phyloP scores from a whole-genome alignment of 2,329 filamentous ascomycete genomes.

The Neodidymelliopsis sp. region DNA sequence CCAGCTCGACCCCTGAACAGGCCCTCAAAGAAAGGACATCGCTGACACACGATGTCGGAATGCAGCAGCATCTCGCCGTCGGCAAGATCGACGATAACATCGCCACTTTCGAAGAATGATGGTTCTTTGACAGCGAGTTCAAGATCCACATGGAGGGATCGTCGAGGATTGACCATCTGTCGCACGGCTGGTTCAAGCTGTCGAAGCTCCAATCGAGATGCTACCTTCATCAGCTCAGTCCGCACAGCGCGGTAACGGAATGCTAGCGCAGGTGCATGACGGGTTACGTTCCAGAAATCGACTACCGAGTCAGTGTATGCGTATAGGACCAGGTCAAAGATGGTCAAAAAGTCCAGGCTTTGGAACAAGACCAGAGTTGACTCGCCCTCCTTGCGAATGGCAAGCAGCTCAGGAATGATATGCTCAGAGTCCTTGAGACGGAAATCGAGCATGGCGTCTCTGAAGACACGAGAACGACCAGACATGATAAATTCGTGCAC shows the following conservation, averaged over 20 bases:
- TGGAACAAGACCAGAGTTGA: constrained; percentile 70
- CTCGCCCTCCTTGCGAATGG: constrained; percentile 61
- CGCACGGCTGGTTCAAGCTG: constrained; percentile 80
- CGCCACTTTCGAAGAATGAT: constrained; percentile 78
- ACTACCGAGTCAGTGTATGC: constrained; percentile 81
- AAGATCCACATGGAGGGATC: constrained; percentile 73
- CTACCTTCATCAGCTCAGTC: constrained; percentile 86
- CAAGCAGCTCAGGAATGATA: constrained; percentile 67
- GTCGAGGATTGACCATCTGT: constrained; percentile 71
- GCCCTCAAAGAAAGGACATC: constrained; percentile 91
- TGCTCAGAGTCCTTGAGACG: constrained; percentile 63
- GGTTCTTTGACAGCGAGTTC: constrained; percentile 71
- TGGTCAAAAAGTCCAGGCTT: constrained; percentile 75
- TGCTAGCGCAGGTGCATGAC: constrained; percentile 69
- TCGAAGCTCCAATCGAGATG: constrained; percentile 72
- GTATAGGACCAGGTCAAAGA: constrained; percentile 82
- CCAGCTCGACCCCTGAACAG: constrained; percentile 87
- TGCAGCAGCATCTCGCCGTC: constrained; percentile 76
- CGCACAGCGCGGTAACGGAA: constrained; percentile 81
- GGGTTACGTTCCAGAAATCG: constrained; percentile 85
- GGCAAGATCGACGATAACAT: constrained; percentile 80
- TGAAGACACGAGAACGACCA: constrained; percentile 73
- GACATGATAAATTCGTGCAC: constrained; percentile 82
- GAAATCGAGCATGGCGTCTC: constrained; percentile 64
- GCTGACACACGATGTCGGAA: constrained; percentile 77